Conservation (phyloP, 306 rosid species). For the Phaseolus lunatus region DNA sequence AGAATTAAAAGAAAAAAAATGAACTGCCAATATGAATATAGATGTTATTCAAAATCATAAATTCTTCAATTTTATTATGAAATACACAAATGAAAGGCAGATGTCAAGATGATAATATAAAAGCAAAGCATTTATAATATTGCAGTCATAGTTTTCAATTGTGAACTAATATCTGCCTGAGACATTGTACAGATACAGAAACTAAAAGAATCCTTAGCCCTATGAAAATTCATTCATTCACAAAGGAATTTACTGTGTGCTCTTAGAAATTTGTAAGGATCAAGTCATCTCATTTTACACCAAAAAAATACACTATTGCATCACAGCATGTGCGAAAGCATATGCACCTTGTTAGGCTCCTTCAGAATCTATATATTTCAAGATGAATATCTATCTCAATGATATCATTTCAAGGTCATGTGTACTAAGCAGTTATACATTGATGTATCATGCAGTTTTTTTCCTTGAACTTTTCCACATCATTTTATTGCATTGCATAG, state of each 20-base stretch:
- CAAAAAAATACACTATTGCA: constrained; percentile 14
- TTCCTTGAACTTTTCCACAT: constrained; percentile 12
- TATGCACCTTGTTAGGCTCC: constrained; percentile 7
- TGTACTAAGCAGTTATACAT: constrained; percentile 14
- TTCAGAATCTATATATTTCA: constrained; percentile 14
- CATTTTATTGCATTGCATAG: constrained; percentile 21
- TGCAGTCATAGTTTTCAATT: constrained; percentile 6
- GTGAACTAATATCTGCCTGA: not conserved
- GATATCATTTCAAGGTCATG: not conserved
- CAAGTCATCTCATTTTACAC: not conserved
- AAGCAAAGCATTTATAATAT: constrained; percentile 12
- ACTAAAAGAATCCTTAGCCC: constrained; percentile 11
- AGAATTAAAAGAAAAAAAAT: not conserved
- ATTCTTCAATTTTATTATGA: not conserved
- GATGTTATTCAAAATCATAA: not conserved
- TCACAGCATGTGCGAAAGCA: constrained; percentile 19
- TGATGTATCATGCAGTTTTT: not conserved
- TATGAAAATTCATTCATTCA: constrained; percentile 4
- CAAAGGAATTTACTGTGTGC: not conserved
- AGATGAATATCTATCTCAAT: not conserved
- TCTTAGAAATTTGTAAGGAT: not conserved
- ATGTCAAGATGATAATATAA: not conserved
- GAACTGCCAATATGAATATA: not conserved
- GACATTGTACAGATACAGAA: constrained; percentile 4
- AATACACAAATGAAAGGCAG: constrained; percentile 2